phyloP scores from a whole-genome alignment of 805 yeast genomes.

The Metschnikowia noctiluminum region DNA sequence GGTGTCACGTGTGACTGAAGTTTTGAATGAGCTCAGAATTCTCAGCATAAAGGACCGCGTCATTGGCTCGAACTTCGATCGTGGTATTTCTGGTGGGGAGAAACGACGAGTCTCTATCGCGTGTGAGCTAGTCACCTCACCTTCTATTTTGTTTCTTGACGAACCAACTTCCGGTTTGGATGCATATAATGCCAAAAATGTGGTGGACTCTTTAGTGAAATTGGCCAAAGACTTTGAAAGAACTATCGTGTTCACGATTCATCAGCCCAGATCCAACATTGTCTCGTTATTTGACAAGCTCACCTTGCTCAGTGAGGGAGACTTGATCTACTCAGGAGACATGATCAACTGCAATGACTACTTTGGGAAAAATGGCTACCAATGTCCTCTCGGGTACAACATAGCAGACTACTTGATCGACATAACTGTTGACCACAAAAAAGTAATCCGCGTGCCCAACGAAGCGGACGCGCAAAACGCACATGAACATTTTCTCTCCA shows the following conservation, averaged over 20 bases:
- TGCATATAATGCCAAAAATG: constrained; percentile 89
- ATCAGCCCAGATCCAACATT: constrained; percentile 95
- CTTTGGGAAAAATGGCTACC: constrained; percentile 69
- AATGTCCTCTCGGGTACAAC: constrained; percentile 86
- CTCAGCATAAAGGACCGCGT: constrained; percentile 76
- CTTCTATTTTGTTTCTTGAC: constrained; percentile 77
- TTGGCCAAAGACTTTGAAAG: constrained; percentile 78
- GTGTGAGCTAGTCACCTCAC: constrained; percentile 87
- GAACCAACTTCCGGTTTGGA: constrained; percentile 97
- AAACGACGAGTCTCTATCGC: constrained; percentile 91
- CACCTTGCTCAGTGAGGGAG: constrained; percentile 78
- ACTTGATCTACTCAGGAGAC: constrained; percentile 84
- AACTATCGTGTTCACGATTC: constrained; percentile 89
- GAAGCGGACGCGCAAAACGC: constrained; percentile 20
- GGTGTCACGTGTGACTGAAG: constrained; percentile 76
- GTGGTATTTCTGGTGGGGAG: constrained; percentile 95
- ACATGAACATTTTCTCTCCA: constrained; percentile 29
- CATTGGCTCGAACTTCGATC: constrained; percentile 82
- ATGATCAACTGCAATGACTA: constrained; percentile 71
- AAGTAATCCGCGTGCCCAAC: constrained; percentile 22
- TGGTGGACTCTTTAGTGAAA: constrained; percentile 77
- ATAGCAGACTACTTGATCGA: constrained; percentile 93
- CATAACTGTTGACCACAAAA: constrained; percentile 66
- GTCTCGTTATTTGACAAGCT: constrained; percentile 87
- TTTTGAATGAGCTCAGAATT: constrained; percentile 81